phyloP scores from a whole-genome alignment of 148 eudicot species.

The Camellia lanceoleosa region DNA sequence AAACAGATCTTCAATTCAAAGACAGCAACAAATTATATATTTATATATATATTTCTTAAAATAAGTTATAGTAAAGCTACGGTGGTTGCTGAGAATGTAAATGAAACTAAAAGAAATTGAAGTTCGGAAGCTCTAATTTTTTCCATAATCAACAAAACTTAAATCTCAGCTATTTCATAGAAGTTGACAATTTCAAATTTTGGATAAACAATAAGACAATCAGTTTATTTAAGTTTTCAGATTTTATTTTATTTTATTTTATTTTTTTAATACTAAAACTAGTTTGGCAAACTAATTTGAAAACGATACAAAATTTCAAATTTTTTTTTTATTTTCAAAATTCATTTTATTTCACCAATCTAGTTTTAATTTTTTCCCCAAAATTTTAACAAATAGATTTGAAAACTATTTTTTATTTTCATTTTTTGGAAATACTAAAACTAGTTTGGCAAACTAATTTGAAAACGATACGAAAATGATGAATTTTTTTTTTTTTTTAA shows the following conservation, averaged over 20 bases:
- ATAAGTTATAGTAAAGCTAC: slow-evolving; percentile 1
- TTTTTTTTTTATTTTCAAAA: neutral
- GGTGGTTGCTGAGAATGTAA: neutral
- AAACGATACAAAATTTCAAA: no score
- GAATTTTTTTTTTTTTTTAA: no score
- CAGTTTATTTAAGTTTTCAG: no score
- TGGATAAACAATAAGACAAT: neutral
- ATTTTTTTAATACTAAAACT: no score
- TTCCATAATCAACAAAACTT: slow-evolving; percentile 1
- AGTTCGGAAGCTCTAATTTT: neutral
- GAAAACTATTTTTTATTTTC: no score
- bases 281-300: no score
- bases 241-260: no score
- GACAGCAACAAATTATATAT: neutral
- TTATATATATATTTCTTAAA: neutral
- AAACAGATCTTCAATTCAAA: slow-evolving; percentile 7
- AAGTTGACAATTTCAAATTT: neutral
- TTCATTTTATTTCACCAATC: neutral
- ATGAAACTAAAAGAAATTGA: neutral
- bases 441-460: no score
- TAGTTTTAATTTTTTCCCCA: no score
- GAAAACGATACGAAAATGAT: no score
- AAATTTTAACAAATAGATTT: no score
- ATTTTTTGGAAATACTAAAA: no score
- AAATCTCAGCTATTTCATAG: neutral